These are phyloP conservation scores for Bullera alba DNA, from an alignment of 768 basidiomycete species.

Conservation along the genomic window DNA sequence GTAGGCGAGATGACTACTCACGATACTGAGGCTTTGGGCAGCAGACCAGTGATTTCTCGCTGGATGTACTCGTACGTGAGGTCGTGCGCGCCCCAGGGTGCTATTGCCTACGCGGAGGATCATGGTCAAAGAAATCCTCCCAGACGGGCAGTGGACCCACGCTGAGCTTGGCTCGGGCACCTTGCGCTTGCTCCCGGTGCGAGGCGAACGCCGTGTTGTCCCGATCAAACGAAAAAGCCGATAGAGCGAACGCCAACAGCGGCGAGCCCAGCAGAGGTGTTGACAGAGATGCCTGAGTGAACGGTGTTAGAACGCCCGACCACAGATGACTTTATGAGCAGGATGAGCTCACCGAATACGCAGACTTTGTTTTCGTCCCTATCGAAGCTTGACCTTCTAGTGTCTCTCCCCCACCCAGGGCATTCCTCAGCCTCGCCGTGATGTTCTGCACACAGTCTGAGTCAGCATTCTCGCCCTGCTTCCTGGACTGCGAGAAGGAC, in stretches of 20 bases:
- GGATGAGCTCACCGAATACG: conserved; percentile 63
- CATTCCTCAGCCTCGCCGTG: conserved; percentile 73
- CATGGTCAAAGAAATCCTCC: background rate
- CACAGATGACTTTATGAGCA: background rate
- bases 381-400: conserved; percentile 73
- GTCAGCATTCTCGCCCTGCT: background rate
- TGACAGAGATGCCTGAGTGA: conserved; percentile 42
- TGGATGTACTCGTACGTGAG: conserved; percentile 75
- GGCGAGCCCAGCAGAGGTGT: conserved; percentile 51
- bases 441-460: conserved; percentile 53
- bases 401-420: conserved; percentile 84
- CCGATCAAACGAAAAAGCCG: conserved; percentile 65
- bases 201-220: conserved; percentile 70
- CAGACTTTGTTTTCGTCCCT: conserved; percentile 78
- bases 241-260: conserved; percentile 62
- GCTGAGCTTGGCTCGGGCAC: conserved; percentile 62
- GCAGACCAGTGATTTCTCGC: conserved; percentile 65
- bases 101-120: conserved; percentile 16
- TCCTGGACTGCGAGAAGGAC: background rate
- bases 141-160: conserved; percentile 56
- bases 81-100: conserved; percentile 56
- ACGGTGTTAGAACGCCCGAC: too few species aligned
- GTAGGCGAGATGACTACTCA: conserved; percentile 40
- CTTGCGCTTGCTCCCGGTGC: conserved; percentile 42
- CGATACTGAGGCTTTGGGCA: conserved; percentile 75